Conservation (phyloP, 2,329 filamentous ascomycete genomes). For the Daldinia eschscholtzii region DNA sequence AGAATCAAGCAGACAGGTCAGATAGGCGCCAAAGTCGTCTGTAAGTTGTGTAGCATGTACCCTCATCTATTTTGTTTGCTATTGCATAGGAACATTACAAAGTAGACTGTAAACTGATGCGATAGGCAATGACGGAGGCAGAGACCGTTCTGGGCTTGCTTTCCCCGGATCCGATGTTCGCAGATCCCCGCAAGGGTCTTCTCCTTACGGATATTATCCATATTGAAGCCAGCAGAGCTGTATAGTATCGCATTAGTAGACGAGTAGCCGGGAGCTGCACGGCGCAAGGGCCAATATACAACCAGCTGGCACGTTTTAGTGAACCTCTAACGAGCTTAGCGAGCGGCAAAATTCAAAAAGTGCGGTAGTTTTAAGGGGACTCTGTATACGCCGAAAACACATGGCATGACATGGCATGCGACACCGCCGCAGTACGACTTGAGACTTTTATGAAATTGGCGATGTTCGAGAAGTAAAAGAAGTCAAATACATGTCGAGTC, state of each 20-base stretch:
- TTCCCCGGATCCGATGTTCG: constrained; percentile 37
- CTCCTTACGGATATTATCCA: constrained; percentile 42
- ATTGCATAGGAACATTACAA: constrained; percentile 13
- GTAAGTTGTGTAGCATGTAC: constrained; percentile 8
- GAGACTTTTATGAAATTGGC: constrained; percentile 11
- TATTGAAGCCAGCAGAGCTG: constrained; percentile 21
- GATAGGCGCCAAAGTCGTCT: constrained; percentile 2
- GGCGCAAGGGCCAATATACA: constrained; percentile 29
- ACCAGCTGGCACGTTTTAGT: constrained; percentile 16
- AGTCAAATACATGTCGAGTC: background rate
- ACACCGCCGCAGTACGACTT: constrained; percentile 28
- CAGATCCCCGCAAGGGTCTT: constrained; percentile 41
- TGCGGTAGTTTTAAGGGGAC: constrained; percentile 31
- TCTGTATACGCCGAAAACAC: constrained; percentile 21
- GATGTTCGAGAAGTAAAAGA: constrained; percentile 29
- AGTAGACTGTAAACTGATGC: background rate
- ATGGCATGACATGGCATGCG: constrained; percentile 33
- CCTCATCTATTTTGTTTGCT: background rate
- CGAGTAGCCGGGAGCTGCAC: constrained; percentile 22
- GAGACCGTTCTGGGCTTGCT: constrained; percentile 36
- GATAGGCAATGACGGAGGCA: constrained; percentile 12
- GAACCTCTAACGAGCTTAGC: constrained; percentile 23
- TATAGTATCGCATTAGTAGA: constrained; percentile 20
- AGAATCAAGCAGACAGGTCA: constrained; percentile 9
- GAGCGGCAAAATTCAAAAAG: constrained; percentile 34